phyloP scores from a whole-genome alignment of 148 eudicot species.

The Amaranthus cruentus region DNA sequence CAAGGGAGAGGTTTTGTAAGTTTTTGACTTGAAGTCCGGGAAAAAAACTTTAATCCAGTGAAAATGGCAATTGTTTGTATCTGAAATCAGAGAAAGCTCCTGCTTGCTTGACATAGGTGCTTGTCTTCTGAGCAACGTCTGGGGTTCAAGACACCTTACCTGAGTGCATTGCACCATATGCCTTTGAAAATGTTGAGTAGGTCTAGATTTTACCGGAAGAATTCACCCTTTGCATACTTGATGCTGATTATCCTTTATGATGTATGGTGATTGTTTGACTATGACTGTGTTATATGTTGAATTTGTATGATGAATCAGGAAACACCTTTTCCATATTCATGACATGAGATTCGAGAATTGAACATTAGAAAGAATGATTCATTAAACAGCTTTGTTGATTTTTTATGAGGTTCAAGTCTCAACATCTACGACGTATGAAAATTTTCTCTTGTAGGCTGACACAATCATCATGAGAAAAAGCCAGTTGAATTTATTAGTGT shows the following conservation, averaged over 20 bases:
- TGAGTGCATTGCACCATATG: no score
- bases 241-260: not conserved
- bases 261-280: not conserved
- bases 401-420: slow-evolving; percentile 6
- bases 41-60: not conserved
- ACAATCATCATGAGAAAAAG: not conserved
- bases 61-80: not conserved
- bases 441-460: slow-evolving; percentile 11
- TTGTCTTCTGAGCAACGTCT: not conserved
- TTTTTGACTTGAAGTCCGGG: not conserved
- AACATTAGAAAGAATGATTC: not conserved
- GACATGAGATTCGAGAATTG: not conserved
- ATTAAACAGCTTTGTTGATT: not conserved
- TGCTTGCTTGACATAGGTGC: not conserved
- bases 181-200: not conserved
- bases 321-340: not conserved
- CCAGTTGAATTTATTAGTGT: not conserved
- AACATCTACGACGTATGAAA: not conserved
- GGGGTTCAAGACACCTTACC: not conserved
- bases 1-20: not conserved
- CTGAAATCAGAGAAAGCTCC: not conserved
- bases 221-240: not conserved
- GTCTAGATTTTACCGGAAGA: not conserved
- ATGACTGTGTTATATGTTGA: not conserved
- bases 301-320: not conserved